phyloP scores from a whole-genome alignment of 768 basidiomycete species.

The Boletus pseudo-olivaceus region DNA sequence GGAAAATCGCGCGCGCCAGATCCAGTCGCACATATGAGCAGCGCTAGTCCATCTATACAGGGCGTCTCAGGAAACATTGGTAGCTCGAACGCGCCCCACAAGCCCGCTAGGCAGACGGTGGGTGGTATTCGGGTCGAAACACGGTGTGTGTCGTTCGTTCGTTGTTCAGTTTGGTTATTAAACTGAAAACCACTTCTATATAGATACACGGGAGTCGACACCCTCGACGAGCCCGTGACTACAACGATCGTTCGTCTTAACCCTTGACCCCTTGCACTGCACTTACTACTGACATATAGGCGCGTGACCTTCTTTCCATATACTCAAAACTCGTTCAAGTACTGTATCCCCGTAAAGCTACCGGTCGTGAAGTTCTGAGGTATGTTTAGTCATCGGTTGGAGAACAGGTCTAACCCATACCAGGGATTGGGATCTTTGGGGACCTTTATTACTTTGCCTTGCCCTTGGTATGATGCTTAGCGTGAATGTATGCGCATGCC shows the following conservation, averaged over 20 bases:
- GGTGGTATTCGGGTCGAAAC: constrained; percentile 91
- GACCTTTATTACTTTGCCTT: constrained; percentile 82
- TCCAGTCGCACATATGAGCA: constrained; percentile 44
- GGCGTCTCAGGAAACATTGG: constrained; percentile 72
- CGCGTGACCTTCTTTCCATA: constrained; percentile 85
- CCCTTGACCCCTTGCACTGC: constrained; percentile 1
- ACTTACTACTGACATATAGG: constrained; percentile 42
- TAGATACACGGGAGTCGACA: constrained; percentile 77
- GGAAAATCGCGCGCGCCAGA: constrained; percentile 67
- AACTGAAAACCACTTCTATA: not conserved
- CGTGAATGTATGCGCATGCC: constrained; percentile 55
- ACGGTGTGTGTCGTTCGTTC: constrained; percentile 47
- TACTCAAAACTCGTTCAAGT: constrained; percentile 93
- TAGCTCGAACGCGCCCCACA: constrained; percentile 40
- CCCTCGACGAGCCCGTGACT: constrained; percentile 88
- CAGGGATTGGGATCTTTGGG: constrained; percentile 99
- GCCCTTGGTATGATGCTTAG: constrained; percentile 81
- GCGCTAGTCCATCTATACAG: constrained; percentile 32
- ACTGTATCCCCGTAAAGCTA: constrained; percentile 75
- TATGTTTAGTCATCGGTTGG: constrained; percentile 28
- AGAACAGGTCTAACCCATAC: constrained; percentile 1
- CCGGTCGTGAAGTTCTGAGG: constrained; percentile 79
- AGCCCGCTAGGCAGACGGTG: constrained; percentile 57
- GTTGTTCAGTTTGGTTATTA: not conserved
- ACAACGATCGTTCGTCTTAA: constrained; percentile 74